These are phyloP conservation scores for Apostasia ramifera DNA, from an alignment of 106 monocot genomes.

Conservation along the genomic window DNA sequence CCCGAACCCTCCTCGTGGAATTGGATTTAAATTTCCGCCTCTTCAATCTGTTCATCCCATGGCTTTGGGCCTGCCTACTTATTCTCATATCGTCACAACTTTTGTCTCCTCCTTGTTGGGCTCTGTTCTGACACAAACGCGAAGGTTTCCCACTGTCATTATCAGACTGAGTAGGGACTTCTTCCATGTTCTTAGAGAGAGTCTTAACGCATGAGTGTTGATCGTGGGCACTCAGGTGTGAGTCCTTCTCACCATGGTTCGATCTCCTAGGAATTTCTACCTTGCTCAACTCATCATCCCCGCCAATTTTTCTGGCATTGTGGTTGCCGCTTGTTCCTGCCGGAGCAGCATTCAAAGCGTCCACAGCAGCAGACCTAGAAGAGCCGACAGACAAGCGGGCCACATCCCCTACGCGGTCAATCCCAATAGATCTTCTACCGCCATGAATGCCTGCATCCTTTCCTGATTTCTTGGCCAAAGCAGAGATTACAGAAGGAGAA, in stretches of 20 bases:
- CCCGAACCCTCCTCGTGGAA: conserved; percentile 20
- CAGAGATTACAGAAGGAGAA: conserved; percentile 31
- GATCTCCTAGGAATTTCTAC: conserved; percentile 17
- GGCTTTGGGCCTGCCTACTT: conserved; percentile 13
- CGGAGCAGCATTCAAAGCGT: conserved; percentile 20
- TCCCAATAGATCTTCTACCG: conserved; percentile 38
- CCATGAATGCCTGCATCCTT: conserved; percentile 20
- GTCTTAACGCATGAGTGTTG: conserved; percentile 15
- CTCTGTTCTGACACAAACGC: conserved; percentile 2
- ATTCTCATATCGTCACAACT: conserved; percentile 11
- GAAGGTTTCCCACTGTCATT: conserved; percentile 20
- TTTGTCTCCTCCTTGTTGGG: conserved; percentile 8
- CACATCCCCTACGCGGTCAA: conserved; percentile 24
- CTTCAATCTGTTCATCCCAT: conserved; percentile 32
- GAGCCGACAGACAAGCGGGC: conserved; percentile 27
- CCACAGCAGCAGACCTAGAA: conserved; percentile 9
- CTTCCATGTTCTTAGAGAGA: conserved; percentile 30
- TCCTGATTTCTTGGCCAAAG: conserved; percentile 15
- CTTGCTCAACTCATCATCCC: conserved; percentile 5
- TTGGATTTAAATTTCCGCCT: conserved; percentile 30
- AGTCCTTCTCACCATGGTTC: conserved; percentile 7
- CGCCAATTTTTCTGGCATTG: background rate
- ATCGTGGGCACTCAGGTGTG: background rate
- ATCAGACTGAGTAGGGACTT: conserved; percentile 21
- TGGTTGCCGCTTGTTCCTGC: conserved; percentile 6